phyloP scores from a whole-genome alignment of 495 filamentous ascomycete genomes.

The Saxophila tyrrhenica region DNA sequence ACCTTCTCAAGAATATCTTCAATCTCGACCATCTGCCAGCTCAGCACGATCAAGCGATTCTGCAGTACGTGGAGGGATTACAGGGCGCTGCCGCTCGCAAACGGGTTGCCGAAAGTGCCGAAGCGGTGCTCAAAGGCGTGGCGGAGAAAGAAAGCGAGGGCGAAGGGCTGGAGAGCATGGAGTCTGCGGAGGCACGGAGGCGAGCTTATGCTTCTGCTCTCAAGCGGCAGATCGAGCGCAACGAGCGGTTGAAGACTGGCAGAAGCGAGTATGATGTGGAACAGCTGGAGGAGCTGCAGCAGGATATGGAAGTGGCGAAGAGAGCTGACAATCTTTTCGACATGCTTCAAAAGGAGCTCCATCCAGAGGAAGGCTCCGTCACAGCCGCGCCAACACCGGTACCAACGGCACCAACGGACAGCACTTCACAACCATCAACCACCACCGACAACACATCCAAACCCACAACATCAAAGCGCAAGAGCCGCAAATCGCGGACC shows the following conservation, averaged over 20 bases:
- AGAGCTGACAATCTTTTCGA: slow-evolving; percentile 11
- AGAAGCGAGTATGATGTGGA: slow-evolving; percentile 19
- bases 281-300: slow-evolving; percentile 7
- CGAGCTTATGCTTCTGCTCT: slow-evolving; percentile 26
- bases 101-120: slow-evolving; percentile 20
- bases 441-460: neutral
- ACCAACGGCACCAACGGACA: neutral
- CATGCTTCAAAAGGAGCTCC: slow-evolving; percentile 2
- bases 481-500: slow-evolving; percentile 15
- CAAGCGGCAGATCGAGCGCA: slow-evolving; percentile 19
- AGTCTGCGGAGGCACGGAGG: slow-evolving; percentile 17
- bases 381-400: neutral
- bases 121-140: slow-evolving; percentile 18
- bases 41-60: slow-evolving; percentile 50
- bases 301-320: slow-evolving; percentile 4
- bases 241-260: neutral
- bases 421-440: neutral
- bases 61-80: slow-evolving; percentile 59
- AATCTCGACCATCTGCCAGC: slow-evolving; percentile 54
- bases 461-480: neutral
- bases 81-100: slow-evolving; percentile 51
- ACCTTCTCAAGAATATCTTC: slow-evolving; percentile 71
- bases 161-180: slow-evolving; percentile 18
- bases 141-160: slow-evolving; percentile 3
- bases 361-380: neutral